Conservation (phyloP, 139 green algal species). For the Astrephomene gubernaculifera region DNA sequence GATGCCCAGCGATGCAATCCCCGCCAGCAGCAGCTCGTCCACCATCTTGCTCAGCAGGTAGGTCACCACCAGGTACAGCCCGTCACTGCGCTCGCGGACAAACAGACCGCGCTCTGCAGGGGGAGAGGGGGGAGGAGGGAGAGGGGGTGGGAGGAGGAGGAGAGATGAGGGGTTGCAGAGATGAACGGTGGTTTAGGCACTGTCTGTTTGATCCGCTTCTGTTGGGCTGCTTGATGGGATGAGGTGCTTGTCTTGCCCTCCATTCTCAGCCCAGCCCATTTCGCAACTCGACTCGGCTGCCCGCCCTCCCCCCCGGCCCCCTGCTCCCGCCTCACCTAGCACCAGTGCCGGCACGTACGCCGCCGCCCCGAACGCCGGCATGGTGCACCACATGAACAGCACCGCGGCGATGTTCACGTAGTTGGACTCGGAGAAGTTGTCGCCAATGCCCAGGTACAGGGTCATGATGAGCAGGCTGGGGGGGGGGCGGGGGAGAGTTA, state of each 20-base stretch:
- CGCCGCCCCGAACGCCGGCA: conserved; percentile 82
- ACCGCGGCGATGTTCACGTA: conserved; percentile 80
- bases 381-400: conserved; percentile 83
- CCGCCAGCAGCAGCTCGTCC: conserved; percentile 28
- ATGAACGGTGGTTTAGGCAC: no score
- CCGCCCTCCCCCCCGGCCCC: background rate
- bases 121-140: no score
- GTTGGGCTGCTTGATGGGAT: no score
- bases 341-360: conserved; percentile 85
- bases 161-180: background rate
- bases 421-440: conserved; percentile 58
- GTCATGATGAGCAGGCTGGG: conserved; percentile 73
- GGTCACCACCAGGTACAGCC: conserved; percentile 83
- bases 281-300: no score
- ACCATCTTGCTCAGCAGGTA: conserved; percentile 83
- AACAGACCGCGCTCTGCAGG: conserved; percentile 81
- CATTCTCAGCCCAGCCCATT: no score
- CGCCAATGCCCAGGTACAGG: conserved; percentile 62
- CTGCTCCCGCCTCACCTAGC: conserved; percentile 46
- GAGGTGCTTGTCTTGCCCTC: no score
- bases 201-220: no score
- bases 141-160: background rate
- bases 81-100: conserved; percentile 81
- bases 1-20: background rate
- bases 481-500: no score